A percentile compares a stretch with the other conserved stretches of the same genome.
Conservation (phyloP, 1,284 basidiomycete genomes). For the Agaricales sp. region DNA sequence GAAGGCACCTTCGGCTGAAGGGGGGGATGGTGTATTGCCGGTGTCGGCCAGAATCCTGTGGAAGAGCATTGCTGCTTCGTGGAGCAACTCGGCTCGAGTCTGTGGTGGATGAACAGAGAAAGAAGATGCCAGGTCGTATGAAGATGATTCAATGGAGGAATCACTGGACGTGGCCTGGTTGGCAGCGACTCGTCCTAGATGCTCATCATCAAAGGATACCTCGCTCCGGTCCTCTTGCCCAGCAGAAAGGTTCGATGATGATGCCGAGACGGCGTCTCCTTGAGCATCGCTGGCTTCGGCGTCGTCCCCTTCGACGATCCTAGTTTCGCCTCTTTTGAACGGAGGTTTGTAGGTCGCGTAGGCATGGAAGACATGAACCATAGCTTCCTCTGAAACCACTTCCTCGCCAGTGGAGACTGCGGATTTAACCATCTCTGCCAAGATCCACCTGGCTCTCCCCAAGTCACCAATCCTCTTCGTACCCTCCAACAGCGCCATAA, state of each 20-base stretch:
- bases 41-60: conserved; percentile 52
- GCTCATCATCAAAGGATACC: neutral
- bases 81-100: conserved; percentile 61
- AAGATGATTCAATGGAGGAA: conserved; percentile 6
- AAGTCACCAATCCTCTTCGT: conserved; percentile 84
- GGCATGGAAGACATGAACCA: conserved; percentile 81
- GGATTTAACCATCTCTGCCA: conserved; percentile 72
- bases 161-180: neutral
- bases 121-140: conserved; percentile 16
- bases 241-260: neutral
- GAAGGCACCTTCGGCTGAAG: conserved; percentile 8
- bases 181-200: neutral
- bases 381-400: conserved; percentile 59
- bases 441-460: conserved; percentile 77
- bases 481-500: conserved; percentile 80
- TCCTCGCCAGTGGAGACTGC: conserved; percentile 16
- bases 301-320: conserved; percentile 18
- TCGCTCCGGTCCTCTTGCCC: neutral
- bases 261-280: neutral
- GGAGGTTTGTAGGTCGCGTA: conserved; percentile 78
- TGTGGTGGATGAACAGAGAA: conserved; percentile 65
- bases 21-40: conserved; percentile 7
- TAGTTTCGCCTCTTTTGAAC: conserved; percentile 40
- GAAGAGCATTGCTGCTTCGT: conserved; percentile 68
- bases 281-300: conserved; percentile 4